These are phyloP conservation scores for Ogataea angusta DNA, from an alignment of 805 yeast genomes.

Conservation along the genomic window DNA sequence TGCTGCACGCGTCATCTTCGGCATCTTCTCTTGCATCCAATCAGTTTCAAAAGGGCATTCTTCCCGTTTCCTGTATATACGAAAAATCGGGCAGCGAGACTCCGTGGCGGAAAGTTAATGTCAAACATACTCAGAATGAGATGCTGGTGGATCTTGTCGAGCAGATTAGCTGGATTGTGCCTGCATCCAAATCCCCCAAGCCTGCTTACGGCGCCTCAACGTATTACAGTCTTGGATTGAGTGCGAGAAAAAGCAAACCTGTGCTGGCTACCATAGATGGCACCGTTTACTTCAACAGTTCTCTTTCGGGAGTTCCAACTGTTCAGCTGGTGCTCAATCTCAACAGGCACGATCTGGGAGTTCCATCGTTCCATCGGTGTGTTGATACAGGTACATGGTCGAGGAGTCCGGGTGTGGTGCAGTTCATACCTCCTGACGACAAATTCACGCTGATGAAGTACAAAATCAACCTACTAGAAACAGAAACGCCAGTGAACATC, in stretches of 20 bases:
- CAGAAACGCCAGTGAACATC: slow-evolving; percentile 16
- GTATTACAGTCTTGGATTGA: slow-evolving; percentile 29
- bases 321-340: slow-evolving; percentile 54
- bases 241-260: slow-evolving; percentile 30
- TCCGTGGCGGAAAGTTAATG: slow-evolving; percentile 80
- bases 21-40: slow-evolving; percentile 12
- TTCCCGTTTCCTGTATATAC: slow-evolving; percentile 20
- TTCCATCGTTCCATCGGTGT: slow-evolving; percentile 71
- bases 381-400: slow-evolving; percentile 55
- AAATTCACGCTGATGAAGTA: slow-evolving; percentile 60
- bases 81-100: slow-evolving; percentile 37
- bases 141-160: slow-evolving; percentile 82
- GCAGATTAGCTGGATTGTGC: slow-evolving; percentile 51
- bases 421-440: slow-evolving; percentile 91
- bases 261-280: slow-evolving; percentile 61
- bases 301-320: slow-evolving; percentile 75
- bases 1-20: slow-evolving; percentile 19
- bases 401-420: slow-evolving; percentile 42
- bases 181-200: slow-evolving; percentile 25
- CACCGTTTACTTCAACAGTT: slow-evolving; percentile 55
- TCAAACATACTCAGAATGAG: slow-evolving; percentile 77
- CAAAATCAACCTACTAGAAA: slow-evolving; percentile 47
- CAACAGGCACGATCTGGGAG: slow-evolving; percentile 45
- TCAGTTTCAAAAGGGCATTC: slow-evolving; percentile 8
- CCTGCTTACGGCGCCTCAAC: slow-evolving; percentile 19